phyloP scores from a whole-genome alignment of 352 stramenopile genomes.

The Paralagenidium karlingii region DNA sequence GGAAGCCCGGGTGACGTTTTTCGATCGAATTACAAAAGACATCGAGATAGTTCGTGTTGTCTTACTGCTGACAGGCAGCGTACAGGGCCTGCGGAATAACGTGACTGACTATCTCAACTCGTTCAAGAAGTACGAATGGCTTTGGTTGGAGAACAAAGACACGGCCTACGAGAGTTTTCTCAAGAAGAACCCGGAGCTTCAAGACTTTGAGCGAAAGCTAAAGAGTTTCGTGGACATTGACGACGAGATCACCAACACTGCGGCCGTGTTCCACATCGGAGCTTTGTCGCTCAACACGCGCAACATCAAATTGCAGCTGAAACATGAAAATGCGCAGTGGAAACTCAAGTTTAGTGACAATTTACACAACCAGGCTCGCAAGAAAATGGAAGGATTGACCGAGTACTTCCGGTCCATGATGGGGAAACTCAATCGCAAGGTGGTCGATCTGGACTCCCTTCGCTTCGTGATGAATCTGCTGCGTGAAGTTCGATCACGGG shows the following conservation, averaged over 20 bases:
- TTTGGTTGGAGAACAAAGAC: conserved; percentile 98
- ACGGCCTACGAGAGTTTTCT: conserved; percentile 90
- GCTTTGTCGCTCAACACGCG: conserved; percentile 94
- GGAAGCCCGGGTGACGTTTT: conserved; percentile 85
- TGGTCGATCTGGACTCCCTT: conserved; percentile 94
- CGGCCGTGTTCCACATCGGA: conserved; percentile 92
- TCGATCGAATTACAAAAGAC: conserved; percentile 97
- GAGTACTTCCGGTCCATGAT: conserved; percentile 94
- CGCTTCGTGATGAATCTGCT: conserved; percentile 97
- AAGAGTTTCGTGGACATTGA: conserved; percentile 93
- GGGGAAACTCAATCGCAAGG: conserved; percentile 89
- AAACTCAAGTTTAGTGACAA: conserved; percentile 97
- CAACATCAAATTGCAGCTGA: conserved; percentile 94
- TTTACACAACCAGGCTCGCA: conserved; percentile 87
- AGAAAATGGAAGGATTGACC: conserved; percentile 90
- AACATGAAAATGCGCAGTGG: conserved; percentile 93
- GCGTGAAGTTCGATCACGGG: conserved; percentile 93
- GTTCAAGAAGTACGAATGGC: conserved; percentile 94
- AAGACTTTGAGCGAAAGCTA: conserved; percentile 96
- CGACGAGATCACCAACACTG: conserved; percentile 84
- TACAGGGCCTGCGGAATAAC: conserved; percentile 95
- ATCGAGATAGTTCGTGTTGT: conserved; percentile 98
- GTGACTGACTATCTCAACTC: conserved; percentile 95
- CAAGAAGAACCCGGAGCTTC: conserved; percentile 87
- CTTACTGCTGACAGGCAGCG: conserved; percentile 93